A percentile compares a stretch with the other conserved stretches of the same genome.
These are phyloP conservation scores for Mortierella sp. DNA, from an alignment of 371 early-diverging fungal genomes.

Conservation along the genomic window DNA sequence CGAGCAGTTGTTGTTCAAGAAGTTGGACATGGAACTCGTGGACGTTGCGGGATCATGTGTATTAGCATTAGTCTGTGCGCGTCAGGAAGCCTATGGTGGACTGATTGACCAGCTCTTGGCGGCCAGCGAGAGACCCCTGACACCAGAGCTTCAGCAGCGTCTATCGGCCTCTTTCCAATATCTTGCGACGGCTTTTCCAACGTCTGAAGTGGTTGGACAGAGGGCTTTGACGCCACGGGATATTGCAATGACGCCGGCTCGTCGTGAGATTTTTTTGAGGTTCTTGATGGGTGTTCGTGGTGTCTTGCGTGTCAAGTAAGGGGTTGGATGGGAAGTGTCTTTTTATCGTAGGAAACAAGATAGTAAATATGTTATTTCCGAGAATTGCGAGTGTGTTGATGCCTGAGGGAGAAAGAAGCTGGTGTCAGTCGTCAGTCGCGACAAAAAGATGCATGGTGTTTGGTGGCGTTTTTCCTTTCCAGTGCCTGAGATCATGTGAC, in stretches of 20 bases:
- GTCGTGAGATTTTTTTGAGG: constrained; percentile 65
- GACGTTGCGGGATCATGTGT: constrained; percentile 74
- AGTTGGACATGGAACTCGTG: constrained; percentile 70
- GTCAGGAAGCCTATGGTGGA: constrained; percentile 65
- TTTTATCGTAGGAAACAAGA: no score
- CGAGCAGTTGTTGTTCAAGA: constrained; percentile 70
- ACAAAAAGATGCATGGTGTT: no score
- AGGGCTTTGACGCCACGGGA: constrained; percentile 38
- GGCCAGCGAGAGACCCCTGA: constrained; percentile 64
- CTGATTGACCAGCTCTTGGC: constrained; percentile 67
- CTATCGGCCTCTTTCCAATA: constrained; percentile 51
- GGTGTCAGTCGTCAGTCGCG: no score
- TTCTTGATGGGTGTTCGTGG: constrained; percentile 79
- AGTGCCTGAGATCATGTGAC: background rate
- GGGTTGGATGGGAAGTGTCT: background rate
- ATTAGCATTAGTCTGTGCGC: constrained; percentile 66
- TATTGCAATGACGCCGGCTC: constrained; percentile 53
- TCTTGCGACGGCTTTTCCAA: constrained; percentile 44
- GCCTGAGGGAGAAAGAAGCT: no score
- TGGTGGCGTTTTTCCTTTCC: background rate
- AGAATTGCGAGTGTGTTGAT: no score
- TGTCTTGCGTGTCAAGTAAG: constrained; percentile 74
- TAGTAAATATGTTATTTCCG: no score
- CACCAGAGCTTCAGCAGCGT: constrained; percentile 64
- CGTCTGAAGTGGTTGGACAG: constrained; percentile 25